Conservation (phyloP, 2,329 filamentous ascomycete genomes). For the Penicillium digitatum region DNA sequence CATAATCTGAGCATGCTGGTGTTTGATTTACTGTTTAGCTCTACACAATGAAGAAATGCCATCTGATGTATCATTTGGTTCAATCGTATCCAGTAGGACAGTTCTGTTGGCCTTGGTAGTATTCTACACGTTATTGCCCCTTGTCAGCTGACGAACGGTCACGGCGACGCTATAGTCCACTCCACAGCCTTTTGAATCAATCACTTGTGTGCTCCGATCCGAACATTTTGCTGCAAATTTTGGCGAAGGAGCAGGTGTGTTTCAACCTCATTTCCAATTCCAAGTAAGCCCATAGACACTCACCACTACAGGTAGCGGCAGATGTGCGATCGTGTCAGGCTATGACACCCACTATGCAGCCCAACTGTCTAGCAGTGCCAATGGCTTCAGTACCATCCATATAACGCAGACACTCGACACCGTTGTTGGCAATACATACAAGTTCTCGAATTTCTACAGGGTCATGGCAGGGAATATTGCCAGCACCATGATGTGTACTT, state of each 20-base stretch:
- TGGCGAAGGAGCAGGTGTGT: not conserved
- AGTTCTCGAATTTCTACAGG: not conserved
- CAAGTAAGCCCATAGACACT: not conserved
- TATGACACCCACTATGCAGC: not conserved
- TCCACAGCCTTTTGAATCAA: not conserved
- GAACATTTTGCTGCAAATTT: not conserved
- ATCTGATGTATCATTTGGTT: not conserved
- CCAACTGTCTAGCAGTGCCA: not conserved
- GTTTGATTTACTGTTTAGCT: conserved; percentile 1
- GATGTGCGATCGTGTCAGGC: not conserved
- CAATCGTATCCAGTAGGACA: not conserved
- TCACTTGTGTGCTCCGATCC: not conserved
- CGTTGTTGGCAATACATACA: not conserved
- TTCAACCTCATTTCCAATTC: not conserved
- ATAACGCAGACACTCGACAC: not conserved
- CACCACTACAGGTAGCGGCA: not conserved
- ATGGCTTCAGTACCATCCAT: not conserved
- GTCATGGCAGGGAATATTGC: not conserved
- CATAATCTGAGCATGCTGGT: conserved; percentile 6
- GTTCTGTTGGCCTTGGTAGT: not conserved
- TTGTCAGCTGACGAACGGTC: too few species aligned
- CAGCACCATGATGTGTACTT: not conserved
- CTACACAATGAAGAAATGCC: conserved; percentile 4
- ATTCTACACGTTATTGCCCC: not conserved
- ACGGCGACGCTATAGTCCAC: not conserved